These are phyloP conservation scores for Xylariaceae sp. DNA, from an alignment of 2,329 filamentous ascomycete species.

Conservation along the genomic window DNA sequence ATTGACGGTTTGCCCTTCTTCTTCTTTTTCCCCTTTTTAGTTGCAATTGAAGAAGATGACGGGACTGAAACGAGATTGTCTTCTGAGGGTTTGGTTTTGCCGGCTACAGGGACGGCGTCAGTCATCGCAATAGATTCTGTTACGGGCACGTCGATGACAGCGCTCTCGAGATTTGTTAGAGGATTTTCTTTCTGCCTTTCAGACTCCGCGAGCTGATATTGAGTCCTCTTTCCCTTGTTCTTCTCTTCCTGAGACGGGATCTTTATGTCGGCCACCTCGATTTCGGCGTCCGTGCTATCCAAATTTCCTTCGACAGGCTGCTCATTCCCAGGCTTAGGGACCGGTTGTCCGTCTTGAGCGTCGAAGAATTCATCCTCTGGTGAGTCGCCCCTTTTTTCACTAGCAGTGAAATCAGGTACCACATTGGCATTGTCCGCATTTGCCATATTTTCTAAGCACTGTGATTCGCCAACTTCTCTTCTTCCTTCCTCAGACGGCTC, in stretches of 20 bases:
- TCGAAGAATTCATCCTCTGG: constrained; percentile 15
- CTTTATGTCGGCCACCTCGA: not conserved
- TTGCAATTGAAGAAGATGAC: constrained; percentile 17
- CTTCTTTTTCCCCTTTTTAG: constrained; percentile 24
- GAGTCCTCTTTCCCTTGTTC: constrained; percentile 20
- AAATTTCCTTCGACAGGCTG: not conserved
- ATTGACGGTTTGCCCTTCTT: constrained; percentile 25
- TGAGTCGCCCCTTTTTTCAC: not conserved
- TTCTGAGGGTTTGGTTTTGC: constrained; percentile 3
- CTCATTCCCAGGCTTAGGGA: not conserved
- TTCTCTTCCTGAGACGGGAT: constrained; percentile 16
- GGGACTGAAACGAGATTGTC: constrained; percentile 5
- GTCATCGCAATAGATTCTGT: not conserved
- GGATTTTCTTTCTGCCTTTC: constrained; percentile 8
- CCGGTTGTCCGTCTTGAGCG: not conserved
- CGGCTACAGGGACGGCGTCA: not conserved
- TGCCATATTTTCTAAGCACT: too few species aligned
- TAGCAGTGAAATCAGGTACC: too few species aligned
- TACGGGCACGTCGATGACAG: not conserved
- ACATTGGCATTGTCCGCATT: too few species aligned
- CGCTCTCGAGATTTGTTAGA: not conserved
- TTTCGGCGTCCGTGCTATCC: too few species aligned
- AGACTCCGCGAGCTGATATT: constrained; percentile 4
- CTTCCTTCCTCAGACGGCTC: too few species aligned
- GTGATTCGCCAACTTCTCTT: too few species aligned